phyloP scores from a whole-genome alignment of 2,329 filamentous ascomycete species.

The Neonectria magnoliae region DNA sequence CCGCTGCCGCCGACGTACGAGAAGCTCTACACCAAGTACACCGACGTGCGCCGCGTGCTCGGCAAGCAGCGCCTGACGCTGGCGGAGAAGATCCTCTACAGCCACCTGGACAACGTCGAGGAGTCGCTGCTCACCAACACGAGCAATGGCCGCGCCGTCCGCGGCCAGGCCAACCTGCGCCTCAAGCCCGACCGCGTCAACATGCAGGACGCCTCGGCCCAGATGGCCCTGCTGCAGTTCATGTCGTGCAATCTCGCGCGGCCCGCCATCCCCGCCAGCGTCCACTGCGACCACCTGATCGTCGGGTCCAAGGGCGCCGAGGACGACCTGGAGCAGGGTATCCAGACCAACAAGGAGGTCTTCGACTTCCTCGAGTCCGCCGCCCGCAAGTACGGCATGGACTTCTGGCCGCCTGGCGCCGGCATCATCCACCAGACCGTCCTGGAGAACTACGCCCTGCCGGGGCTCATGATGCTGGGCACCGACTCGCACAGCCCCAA shows the following conservation, averaged over 20 bases:
- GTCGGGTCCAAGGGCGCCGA: slow-evolving; percentile 92
- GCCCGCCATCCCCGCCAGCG: slow-evolving; percentile 94
- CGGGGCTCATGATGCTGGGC: slow-evolving; percentile 97
- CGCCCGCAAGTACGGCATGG: slow-evolving; percentile 88
- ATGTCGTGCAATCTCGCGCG: slow-evolving; percentile 93
- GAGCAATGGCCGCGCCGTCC: slow-evolving; percentile 83
- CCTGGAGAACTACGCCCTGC: slow-evolving; percentile 96
- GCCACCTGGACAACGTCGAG: slow-evolving; percentile 89
- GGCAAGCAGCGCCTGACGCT: slow-evolving; percentile 78
- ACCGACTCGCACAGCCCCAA: slow-evolving; percentile 98
- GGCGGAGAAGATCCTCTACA: slow-evolving; percentile 98
- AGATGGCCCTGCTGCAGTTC: slow-evolving; percentile 98
- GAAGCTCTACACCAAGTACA: slow-evolving; percentile 80
- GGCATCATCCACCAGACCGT: slow-evolving; percentile 99
- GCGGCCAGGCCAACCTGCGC: slow-evolving; percentile 91
- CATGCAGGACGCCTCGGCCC: slow-evolving; percentile 98
- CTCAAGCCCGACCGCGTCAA: slow-evolving; percentile 97
- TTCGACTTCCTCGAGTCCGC: slow-evolving; percentile 98
- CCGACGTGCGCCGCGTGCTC: slow-evolving; percentile 78
- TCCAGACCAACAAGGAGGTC: slow-evolving; percentile 93
- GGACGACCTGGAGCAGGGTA: slow-evolving; percentile 83
- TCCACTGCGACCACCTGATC: slow-evolving; percentile 99
- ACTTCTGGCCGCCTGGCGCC: slow-evolving; percentile 94
- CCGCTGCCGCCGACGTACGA: slow-evolving; percentile 77
- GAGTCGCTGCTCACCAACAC: slow-evolving; percentile 87